A percentile compares a stretch with the other conserved stretches of the same genome.
phyloP scores from a whole-genome alignment of 2,329 filamentous ascomycete genomes.

The Sphaerostilbella broomeana region DNA sequence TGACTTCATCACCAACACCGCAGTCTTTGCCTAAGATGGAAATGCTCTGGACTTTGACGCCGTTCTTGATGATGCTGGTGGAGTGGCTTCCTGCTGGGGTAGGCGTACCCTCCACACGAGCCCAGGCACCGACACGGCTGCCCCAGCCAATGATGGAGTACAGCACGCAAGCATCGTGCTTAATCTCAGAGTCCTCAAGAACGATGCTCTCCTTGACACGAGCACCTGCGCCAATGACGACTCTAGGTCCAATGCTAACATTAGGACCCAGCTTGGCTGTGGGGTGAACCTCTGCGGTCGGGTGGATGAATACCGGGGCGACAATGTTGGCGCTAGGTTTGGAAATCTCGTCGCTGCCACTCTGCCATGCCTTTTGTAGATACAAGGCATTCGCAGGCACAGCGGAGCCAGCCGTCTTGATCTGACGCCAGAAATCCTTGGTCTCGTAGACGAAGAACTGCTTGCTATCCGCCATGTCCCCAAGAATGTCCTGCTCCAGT shows the following conservation, averaged over 20 bases:
- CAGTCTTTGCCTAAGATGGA: slow-evolving; percentile 98
- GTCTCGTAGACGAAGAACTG: slow-evolving; percentile 98
- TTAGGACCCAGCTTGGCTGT: slow-evolving; percentile 96
- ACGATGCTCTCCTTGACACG: slow-evolving; percentile 96
- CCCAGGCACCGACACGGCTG: slow-evolving; percentile 95
- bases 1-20: slow-evolving; percentile 83
- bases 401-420: slow-evolving; percentile 96
- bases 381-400: slow-evolving; percentile 96
- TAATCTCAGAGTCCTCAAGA: slow-evolving; percentile 89
- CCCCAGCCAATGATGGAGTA: slow-evolving; percentile 98
- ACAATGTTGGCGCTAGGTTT: slow-evolving; percentile 81
- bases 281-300: slow-evolving; percentile 80
- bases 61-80: slow-evolving; percentile 94
- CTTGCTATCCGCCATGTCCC: slow-evolving; percentile 92
- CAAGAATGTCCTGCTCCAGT: slow-evolving; percentile 93
- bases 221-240: slow-evolving; percentile 73
- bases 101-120: slow-evolving; percentile 90
- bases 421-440: slow-evolving; percentile 99
- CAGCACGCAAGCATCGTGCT: slow-evolving; percentile 90
- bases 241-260: slow-evolving; percentile 91
- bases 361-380: slow-evolving; percentile 87
- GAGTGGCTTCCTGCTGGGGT: slow-evolving; percentile 81
- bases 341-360: slow-evolving; percentile 68
- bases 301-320: slow-evolving; percentile 91
- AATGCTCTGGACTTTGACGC: slow-evolving; percentile 96